Base-by-base conservation (phyloP, 805 yeast species). In the Saturnispora dispora region DNA sequence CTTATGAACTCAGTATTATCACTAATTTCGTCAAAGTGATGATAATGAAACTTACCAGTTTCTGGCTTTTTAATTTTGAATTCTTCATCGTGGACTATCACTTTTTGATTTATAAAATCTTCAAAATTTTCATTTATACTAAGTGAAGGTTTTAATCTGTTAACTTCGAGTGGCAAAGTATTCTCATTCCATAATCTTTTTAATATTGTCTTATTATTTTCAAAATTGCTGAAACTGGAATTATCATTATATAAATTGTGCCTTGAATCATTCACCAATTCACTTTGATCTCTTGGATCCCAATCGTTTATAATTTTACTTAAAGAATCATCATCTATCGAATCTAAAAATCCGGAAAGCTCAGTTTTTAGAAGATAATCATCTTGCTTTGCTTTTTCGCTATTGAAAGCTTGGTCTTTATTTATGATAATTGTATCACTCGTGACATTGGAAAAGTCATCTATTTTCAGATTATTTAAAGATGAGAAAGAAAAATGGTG, bases 291-390 rank as follows among this genome's bases (percentile, higher is more conserved):
- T 28, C 57, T 59, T 3, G 54, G 53, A 45, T 63, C 62, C 66
- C 66, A 70, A 1, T 69, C 69, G 30, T 74, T 61, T 28, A 74
- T 57, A 43, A 73, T 77, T 47, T 71, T 73, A 53, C 63, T 59
- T 20, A 70, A 70, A 27, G 77, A 72, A 56, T 72, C 51, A 22
- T 33, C 32, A 9, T 33, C 28, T 15, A 27, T 48, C 15, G 27
- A 41, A 23, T 33, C 22, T 35, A 43, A 13, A 25, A 36, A 42
- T 32, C 43, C 51, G 22, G 36, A 39, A 23, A 43, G 33, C 17
- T 42, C 49, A 37, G 35, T 28, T 22, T 28, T 30, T 2, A 35
- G 35, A 46, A 27, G 6, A 17, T 37, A 32, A 11, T 41, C 10
- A 5, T 50, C 25, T 25, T 23, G 27, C 5, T 39, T 32, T 8